Percentiles rank a stretch among this genome's conserved stretches.
Conservation (phyloP, 2,329 filamentous ascomycete genomes). For the Sporothrix variecibatus region DNA sequence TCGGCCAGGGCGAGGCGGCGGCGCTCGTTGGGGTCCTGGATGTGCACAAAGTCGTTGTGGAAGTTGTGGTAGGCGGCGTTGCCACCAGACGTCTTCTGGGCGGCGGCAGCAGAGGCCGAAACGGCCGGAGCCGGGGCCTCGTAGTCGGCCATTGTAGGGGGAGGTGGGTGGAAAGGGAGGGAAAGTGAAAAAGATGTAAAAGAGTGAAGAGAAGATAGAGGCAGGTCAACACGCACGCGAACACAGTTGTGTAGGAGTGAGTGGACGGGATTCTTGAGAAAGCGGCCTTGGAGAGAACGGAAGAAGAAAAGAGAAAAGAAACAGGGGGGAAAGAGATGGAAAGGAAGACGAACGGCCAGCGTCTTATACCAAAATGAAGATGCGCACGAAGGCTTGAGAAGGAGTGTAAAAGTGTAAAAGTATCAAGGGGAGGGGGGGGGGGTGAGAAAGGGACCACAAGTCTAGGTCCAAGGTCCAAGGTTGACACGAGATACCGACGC, state of each 20-base stretch:
- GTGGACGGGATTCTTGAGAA: conserved; percentile 15
- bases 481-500: conserved; percentile 14
- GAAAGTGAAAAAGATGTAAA: neutral
- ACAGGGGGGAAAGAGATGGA: neutral
- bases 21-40: conserved; percentile 75
- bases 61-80: conserved; percentile 76
- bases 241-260: conserved; percentile 12
- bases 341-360: conserved; percentile 1
- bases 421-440: neutral
- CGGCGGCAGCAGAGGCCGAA: conserved; percentile 26
- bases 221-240: conserved; percentile 16
- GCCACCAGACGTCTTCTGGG: conserved; percentile 59
- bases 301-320: conserved; percentile 4
- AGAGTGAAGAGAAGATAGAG: neutral
- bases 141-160: conserved; percentile 30
- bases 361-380: conserved; percentile 21
- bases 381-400: neutral
- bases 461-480: neutral
- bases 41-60: conserved; percentile 52
- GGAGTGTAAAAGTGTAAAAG: neutral
- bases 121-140: conserved; percentile 19
- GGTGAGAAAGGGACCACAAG: neutral
- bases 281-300: conserved; percentile 22
- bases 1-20: conserved; percentile 77
- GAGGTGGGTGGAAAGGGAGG: neutral